Evolutionary conservation across 805 yeast genomes (phyloP).

Genomic region (Sugiyamaella qingdaonensis): DNA sequence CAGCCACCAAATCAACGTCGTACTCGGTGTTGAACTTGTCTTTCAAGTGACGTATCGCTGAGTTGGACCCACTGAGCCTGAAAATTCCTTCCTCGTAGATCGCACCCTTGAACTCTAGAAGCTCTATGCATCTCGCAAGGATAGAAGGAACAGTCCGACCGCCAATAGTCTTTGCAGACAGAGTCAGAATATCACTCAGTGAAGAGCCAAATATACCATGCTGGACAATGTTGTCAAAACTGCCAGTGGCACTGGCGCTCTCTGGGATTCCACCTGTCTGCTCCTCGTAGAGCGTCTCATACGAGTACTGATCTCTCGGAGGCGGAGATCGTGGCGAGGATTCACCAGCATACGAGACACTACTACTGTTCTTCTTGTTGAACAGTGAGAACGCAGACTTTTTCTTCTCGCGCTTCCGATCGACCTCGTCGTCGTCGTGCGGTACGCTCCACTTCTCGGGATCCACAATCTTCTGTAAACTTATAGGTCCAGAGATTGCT

Average conservation of each 20-base stretch:
- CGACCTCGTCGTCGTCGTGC: conserved; percentile 34
- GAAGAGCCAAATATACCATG: conserved; percentile 59
- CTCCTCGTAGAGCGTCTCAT: background rate
- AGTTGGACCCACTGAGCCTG: conserved; percentile 83
- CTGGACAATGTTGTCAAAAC: no score
- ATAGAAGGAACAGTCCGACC: conserved; percentile 63
- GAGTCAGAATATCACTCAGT: conserved; percentile 45
- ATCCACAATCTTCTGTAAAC: conserved; percentile 11
- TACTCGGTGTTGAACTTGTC: conserved; percentile 61
- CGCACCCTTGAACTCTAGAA: conserved; percentile 61
- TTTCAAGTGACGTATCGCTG: conserved; percentile 64
- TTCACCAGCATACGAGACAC: no score
- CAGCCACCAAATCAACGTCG: conserved; percentile 61
- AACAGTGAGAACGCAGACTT: conserved; percentile 5
- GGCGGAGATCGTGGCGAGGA: background rate
- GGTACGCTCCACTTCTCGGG: conserved; percentile 24
- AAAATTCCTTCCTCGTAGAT: conserved; percentile 87
- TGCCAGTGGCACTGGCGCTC: background rate
- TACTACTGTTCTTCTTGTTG: conserved; percentile 4
- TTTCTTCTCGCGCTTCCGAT: conserved; percentile 15
- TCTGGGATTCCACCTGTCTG: background rate
- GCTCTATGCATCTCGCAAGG: conserved; percentile 68
- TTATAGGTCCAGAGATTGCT: conserved; percentile 15
- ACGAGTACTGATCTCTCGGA: background rate
- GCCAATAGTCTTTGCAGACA: conserved; percentile 48